A percentile compares a stretch with the other conserved stretches of the same genome.
These are phyloP conservation scores for Kalmusia sp. DNA, from an alignment of 2,329 filamentous ascomycete genomes.

Conservation along the genomic window DNA sequence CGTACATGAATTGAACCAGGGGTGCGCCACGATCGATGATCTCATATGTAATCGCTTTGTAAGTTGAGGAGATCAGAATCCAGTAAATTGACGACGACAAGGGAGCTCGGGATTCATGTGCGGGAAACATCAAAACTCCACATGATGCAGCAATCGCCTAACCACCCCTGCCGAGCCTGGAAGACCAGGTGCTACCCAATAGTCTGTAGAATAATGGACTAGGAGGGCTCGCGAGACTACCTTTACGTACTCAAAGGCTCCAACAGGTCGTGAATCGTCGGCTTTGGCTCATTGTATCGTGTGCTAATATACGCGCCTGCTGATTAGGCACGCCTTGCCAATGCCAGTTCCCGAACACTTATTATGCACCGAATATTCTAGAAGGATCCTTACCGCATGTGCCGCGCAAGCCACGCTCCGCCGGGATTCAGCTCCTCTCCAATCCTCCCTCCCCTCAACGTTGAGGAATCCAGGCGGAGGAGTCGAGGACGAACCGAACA, in stretches of 20 bases:
- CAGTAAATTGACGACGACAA: background rate
- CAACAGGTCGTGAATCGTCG: background rate
- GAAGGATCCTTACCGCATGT: slow-evolving; percentile 4
- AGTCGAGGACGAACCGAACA: background rate
- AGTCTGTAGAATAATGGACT: no score
- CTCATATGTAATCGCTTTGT: background rate
- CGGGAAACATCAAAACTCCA: background rate
- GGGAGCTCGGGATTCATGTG: background rate
- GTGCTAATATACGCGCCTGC: background rate
- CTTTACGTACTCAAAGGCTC: background rate
- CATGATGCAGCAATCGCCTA: background rate
- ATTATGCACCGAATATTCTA: slow-evolving; percentile 10
- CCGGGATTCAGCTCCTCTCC: background rate
- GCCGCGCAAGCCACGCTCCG: slow-evolving; percentile 2
- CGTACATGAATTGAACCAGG: background rate
- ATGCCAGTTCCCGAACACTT: slow-evolving; percentile 2
- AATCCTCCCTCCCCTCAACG: background rate
- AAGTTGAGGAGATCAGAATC: background rate
- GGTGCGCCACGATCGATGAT: background rate
- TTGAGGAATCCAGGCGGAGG: background rate
- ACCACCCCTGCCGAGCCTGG: background rate
- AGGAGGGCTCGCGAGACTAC: background rate
- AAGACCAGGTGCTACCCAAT: no score
- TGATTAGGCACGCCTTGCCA: background rate
- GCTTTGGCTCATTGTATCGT: background rate